A percentile compares a stretch with the other conserved stretches of the same genome.
Conservation (phyloP, 306 rosid species). For the barrel medic (Medicago truncatula) region DNA sequence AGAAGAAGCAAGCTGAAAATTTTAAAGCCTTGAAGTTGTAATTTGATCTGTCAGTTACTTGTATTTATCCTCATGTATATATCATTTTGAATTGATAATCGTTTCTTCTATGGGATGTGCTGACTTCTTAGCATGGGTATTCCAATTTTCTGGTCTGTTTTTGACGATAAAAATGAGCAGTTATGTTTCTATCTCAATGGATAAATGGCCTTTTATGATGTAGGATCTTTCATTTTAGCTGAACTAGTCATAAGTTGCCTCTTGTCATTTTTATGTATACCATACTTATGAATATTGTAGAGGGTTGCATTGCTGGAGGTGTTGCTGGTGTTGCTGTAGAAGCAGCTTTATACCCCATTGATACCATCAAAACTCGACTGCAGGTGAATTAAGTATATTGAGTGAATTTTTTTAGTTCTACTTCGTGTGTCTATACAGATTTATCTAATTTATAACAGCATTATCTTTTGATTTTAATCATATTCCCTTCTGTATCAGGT, state of each 20-base stretch:
- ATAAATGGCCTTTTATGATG: background rate
- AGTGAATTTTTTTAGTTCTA: background rate
- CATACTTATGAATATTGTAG: constrained; percentile 46
- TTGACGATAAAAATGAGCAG: constrained; percentile 2
- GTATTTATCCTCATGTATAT: background rate
- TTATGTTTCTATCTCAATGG: background rate
- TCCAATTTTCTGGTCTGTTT: constrained; percentile 6
- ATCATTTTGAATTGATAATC: constrained; percentile 3
- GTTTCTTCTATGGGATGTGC: background rate
- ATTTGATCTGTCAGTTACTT: background rate
- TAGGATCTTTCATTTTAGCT: constrained; percentile 7
- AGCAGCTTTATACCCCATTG: constrained; percentile 90
- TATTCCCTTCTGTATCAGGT: constrained; percentile 56
- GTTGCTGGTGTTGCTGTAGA: constrained; percentile 90
- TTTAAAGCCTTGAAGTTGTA: background rate
- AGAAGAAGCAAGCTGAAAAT: constrained; percentile 6
- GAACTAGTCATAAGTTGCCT: constrained; percentile 17
- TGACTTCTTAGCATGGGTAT: constrained; percentile 40
- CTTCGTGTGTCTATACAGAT: background rate
- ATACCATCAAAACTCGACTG: constrained; percentile 93
- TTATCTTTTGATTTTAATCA: constrained; percentile 27
- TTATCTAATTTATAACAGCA: background rate
- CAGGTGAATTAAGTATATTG: constrained; percentile 67
- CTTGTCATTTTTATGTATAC: constrained; percentile 12
- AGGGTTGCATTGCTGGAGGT: constrained; percentile 94